Evolutionary conservation across 139 green algal species (phyloP), one percentile per base, ranked within the genome.

Genomic region (Trebouxia sp.): DNA sequence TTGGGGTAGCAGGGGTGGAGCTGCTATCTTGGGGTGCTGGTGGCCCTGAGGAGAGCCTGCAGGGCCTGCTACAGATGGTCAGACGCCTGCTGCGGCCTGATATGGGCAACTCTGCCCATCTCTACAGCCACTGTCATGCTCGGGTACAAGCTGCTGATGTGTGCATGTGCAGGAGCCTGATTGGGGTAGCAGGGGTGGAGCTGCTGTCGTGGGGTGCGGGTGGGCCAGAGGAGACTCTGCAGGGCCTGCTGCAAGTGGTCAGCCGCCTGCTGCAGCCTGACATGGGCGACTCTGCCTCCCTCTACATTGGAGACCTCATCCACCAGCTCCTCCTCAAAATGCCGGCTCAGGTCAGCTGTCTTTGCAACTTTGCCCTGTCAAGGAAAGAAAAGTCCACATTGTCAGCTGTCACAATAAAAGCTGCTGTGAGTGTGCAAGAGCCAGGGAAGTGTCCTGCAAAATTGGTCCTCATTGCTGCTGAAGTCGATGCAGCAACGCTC

Each of bases 231-330:
- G 78, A 75, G 22, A 70, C 67, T 11, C 83, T 91, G 24, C 39
- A 53, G 0, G 55, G 79, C 20, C 37, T 89, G 39, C 66, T 90
- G 70, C 42, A 78, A n/a, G 84, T 81, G 0, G 55, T 89, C 56
- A 79, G 75, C 41, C 80, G 55, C 32, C 83, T 90, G 69, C 83
- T 91, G 62, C 32, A 79, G 15, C 88, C 85, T 14, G 80, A 79
- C 41, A 65, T 89, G 38, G 83, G 87, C 41, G 86, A 91, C 62
- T 82, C 74, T 1, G 82, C 87, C 6, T 78, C 76, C 12, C 62
- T 84, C 5, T 85, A 83, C 43, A 87, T 86, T 32, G 87, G 89
- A 6, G 24, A 56, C 0, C 39, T 90, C 8, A 79, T 66, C 9
- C 32, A 62, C 22, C 10, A 41, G 58, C 79, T 94, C 76, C 83